phyloP scores from a whole-genome alignment of 345 rosid species.

The Gossypium sturtianum region DNA sequence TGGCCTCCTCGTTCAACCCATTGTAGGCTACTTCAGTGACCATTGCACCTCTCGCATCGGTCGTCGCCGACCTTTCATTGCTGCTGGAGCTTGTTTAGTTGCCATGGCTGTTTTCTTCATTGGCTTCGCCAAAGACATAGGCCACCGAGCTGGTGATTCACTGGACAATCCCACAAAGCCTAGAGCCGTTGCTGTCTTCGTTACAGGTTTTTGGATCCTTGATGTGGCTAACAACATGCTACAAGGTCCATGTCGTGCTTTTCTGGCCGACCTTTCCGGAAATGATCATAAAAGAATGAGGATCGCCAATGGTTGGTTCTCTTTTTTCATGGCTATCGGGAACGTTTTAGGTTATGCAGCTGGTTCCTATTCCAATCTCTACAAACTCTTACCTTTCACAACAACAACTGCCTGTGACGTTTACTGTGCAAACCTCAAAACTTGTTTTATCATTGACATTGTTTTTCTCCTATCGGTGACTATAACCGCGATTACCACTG shows the following conservation, averaged over 20 bases:
- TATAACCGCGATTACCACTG: neutral
- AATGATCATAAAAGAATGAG: neutral
- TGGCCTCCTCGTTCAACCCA: constrained; percentile 1
- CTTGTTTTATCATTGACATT: neutral
- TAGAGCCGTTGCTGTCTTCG: neutral
- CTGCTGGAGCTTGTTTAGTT: neutral
- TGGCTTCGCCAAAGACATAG: constrained; percentile 2
- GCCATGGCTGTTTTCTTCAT: neutral
- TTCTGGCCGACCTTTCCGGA: neutral
- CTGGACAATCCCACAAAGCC: neutral
- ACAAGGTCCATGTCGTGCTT: constrained; percentile 4
- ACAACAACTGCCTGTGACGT: neutral
- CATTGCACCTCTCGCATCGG: neutral
- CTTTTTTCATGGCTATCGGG: neutral
- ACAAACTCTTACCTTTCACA: neutral
- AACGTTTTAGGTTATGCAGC: neutral
- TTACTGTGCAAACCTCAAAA: neutral
- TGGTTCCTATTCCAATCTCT: neutral
- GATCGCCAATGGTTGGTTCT: neutral
- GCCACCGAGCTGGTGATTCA: neutral
- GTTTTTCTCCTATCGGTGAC: neutral
- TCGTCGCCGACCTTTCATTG: neutral
- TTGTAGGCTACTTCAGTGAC: neutral
- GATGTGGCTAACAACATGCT: neutral
- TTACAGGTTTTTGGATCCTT: neutral